A percentile compares a stretch with the other conserved stretches of the same genome.
Evolutionary conservation across 768 basidiomycete species (phyloP).

Genomic region (Astraeus odoratus): DNA sequence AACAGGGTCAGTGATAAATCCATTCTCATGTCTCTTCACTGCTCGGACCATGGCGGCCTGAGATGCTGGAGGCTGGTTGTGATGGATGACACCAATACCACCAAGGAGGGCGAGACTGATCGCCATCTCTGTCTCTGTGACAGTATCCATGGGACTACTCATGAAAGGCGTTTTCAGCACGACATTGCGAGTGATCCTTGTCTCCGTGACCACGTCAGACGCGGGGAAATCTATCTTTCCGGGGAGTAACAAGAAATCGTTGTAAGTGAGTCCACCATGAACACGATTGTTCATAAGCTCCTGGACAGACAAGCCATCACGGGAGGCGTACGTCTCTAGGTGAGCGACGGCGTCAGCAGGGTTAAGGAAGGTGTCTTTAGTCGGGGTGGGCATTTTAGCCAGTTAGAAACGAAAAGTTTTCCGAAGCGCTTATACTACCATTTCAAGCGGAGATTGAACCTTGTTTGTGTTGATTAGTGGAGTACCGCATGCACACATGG

Average conservation of each 20-base stretch:
- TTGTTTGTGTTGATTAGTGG: background rate
- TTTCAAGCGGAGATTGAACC: slow-evolving; percentile 16
- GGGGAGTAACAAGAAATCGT: slow-evolving; percentile 91
- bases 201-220: slow-evolving; percentile 73
- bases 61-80: slow-evolving; percentile 77
- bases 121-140: slow-evolving; percentile 93
- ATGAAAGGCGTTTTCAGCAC: slow-evolving; percentile 91
- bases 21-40: slow-evolving; percentile 98
- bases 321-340: slow-evolving; percentile 60
- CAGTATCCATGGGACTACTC: slow-evolving; percentile 99
- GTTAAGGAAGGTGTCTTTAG: slow-evolving; percentile 43
- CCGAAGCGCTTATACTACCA: background rate
- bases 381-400: slow-evolving; percentile 30
- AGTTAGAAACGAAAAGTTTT: slow-evolving; percentile 4
- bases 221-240: slow-evolving; percentile 95
- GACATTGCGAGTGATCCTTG: slow-evolving; percentile 85
- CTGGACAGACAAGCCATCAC: slow-evolving; percentile 77
- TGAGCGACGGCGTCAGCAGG: slow-evolving; percentile 67
- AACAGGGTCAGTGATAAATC: slow-evolving; percentile 94
- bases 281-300: slow-evolving; percentile 85
- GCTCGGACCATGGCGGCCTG: slow-evolving; percentile 98
- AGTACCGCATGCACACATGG: background rate
- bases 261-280: slow-evolving; percentile 94
- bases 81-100: slow-evolving; percentile 97
- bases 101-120: slow-evolving; percentile 92